Evolutionary conservation across 2,329 filamentous ascomycete species (phyloP).

Genomic region (Dothideomycetes sp.): DNA sequence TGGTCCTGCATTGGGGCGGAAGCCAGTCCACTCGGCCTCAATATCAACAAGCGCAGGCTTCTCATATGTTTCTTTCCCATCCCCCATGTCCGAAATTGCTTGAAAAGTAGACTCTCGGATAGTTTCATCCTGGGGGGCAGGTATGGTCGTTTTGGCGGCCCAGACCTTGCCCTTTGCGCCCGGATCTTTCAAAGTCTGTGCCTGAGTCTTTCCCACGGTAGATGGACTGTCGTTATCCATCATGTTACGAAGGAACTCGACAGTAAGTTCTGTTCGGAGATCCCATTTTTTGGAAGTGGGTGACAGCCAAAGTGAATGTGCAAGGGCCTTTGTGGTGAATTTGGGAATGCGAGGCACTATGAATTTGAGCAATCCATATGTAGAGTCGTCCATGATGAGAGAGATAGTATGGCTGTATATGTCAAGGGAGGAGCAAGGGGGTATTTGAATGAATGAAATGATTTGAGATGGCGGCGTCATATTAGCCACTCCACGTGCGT

Average conservation of each 20-base stretch:
- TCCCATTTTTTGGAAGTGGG: slow-evolving; percentile 68
- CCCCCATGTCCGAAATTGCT: slow-evolving; percentile 48
- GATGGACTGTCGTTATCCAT: slow-evolving; percentile 38
- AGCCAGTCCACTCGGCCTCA: slow-evolving; percentile 69
- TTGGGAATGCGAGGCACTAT: slow-evolving; percentile 52
- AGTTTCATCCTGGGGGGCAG: slow-evolving; percentile 41
- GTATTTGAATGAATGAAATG: too few relatives aligned
- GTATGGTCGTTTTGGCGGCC: slow-evolving; percentile 62
- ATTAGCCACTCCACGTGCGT: too few relatives aligned
- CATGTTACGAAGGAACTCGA: slow-evolving; percentile 63
- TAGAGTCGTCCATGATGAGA: slow-evolving; percentile 21
- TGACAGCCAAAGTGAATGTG: slow-evolving; percentile 59
- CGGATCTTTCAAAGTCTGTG: slow-evolving; percentile 50
- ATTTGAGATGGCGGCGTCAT: too few relatives aligned
- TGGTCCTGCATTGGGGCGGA: slow-evolving; percentile 46
- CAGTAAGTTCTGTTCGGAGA: slow-evolving; percentile 61
- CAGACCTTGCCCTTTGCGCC: slow-evolving; percentile 72
- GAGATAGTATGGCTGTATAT: too few relatives aligned
- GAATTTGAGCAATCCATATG: slow-evolving; percentile 23
- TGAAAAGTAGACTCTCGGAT: slow-evolving; percentile 49
- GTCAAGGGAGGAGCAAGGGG: too few relatives aligned
- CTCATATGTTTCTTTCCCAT: slow-evolving; percentile 30
- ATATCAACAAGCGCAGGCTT: slow-evolving; percentile 48
- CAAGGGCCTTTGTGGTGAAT: slow-evolving; percentile 51
- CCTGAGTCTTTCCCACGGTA: slow-evolving; percentile 56